A percentile compares a stretch with the other conserved stretches of the same genome.
These are phyloP conservation scores for Retiboletus flavoniger DNA, from an alignment of 1,284 basidiomycete genomes.

Conservation along the genomic window DNA sequence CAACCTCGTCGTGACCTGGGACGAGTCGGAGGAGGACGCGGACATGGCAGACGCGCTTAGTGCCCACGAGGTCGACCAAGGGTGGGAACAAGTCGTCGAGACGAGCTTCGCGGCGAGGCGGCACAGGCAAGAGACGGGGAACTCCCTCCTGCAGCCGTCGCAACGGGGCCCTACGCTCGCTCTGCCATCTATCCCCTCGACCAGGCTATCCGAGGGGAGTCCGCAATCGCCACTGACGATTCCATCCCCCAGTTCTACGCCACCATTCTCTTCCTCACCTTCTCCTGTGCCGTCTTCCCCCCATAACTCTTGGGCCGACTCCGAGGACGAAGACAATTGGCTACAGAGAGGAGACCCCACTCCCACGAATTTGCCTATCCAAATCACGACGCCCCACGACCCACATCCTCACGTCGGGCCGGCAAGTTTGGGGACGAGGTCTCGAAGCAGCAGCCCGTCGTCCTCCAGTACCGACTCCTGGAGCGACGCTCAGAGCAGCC, in stretches of 20 bases:
- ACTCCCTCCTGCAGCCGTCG: conserved; percentile 4
- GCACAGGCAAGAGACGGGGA: neutral
- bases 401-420: neutral
- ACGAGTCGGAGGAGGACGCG: conserved; percentile 18
- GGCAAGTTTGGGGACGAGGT: neutral
- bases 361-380: neutral
- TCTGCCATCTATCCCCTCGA: conserved; percentile 31
- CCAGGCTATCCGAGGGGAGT: conserved; percentile 20
- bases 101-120: conserved; percentile 5
- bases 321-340: conserved; percentile 20
- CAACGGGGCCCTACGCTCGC: conserved; percentile 11
- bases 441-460: conserved; percentile 17
- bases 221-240: conserved; percentile 32
- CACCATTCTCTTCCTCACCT: conserved; percentile 20
- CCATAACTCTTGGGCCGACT: conserved; percentile 12
- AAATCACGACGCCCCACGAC: neutral
- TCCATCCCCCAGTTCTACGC: conserved; percentile 11
- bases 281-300: conserved; percentile 9
- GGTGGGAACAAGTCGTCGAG: conserved; percentile 18
- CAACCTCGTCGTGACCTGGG: conserved; percentile 18
- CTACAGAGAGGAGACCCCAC: neutral
- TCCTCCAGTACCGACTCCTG: conserved; percentile 23
- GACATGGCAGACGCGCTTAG: conserved; percentile 6
- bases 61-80: neutral
- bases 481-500: conserved; percentile 32